Evolutionary conservation across 257 asterid genomes (phyloP), one percentile per base, ranked within the genome.

Genomic region (Solanum tarijense): DNA sequence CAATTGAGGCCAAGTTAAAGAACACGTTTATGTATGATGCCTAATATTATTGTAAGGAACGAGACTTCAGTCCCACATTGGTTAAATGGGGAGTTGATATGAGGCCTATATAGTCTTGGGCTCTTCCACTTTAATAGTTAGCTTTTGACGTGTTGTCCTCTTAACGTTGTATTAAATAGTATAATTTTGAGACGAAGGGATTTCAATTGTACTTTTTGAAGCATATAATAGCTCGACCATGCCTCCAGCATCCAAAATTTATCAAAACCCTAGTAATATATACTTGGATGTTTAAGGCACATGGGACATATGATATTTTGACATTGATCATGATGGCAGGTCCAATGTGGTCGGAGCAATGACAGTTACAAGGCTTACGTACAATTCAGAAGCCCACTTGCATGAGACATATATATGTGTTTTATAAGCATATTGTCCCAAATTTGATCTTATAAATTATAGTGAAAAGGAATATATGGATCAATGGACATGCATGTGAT

Each of bases 291-390:
- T 10, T 41, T 43, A 25, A n/a, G 18, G 16, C 41, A 81, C 85
- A 81, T 81, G 68, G 85, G 29, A 46, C 68, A 29, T 81, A 68
- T 29, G 68, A 81, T 18, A 81, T 5, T 14, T 29, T 29, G 85
- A 3, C 68, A 46, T 81, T 27, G 34, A 23, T 4, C 36, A 78
- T 78, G 25, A 78, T 78, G 84, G 4, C 16, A 27, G 25, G 68
- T 16, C 85, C 39, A 46, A 46, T 43, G 68, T 46, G 68, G 68
- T 81, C 68, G 12, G 58, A 46, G 39, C 41, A 81, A 12, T 72
- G 88, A 86, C 66, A 86, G 88, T 86, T 31, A 73, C 88, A 52
- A 29, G 69, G 88, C 84, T 46, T 72, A 86, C 84, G 84, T 86
- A 86, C 88, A 35, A 13, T 69, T 43, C 72, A 38, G 58, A 29